Base-by-base conservation (phyloP, 2,329 filamentous ascomycete genomes). In the Didymella keratinophila region DNA sequence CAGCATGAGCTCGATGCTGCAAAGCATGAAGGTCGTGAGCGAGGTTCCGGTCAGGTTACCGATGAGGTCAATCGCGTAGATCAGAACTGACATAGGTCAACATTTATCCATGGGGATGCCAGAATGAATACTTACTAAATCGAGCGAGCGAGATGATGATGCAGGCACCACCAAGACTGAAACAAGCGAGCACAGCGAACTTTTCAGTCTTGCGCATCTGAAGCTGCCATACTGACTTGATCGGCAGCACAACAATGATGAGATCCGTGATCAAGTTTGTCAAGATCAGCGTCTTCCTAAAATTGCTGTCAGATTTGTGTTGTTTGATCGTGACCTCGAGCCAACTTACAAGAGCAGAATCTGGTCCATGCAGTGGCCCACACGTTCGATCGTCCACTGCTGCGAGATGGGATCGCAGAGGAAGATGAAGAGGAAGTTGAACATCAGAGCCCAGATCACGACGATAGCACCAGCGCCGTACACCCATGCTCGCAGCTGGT, bases 141-240 rank as follows among this genome's bases (percentile, higher is more conserved):
- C 66, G 47, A 10, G 66, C 66, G n/a, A 68, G 55, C 36, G 64
- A 63, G n/a, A 68, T 68, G 27, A 67, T 16, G 8, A 60, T 42
- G 16, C 52, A 68, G 9, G 64, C 66, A 49, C 65, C 45, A 36
- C 66, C 66, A 2, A 68, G 39, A 14, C 64, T 61, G 42, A 68
- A 68, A 50, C 66, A 68, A 18, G 66, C 57, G 47, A 68, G 12
- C 0, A 68, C 66, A 14, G 66, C 66, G 4, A 68, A 56, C 30
- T 68, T 68, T 32, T 68, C 66, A 12, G 66, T 67, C 54, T 66
- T 68, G 3, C 66, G 58, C 66, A 68, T 68, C 25, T 68, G 66
- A 16, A 68, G 34, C 25, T 57, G 53, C 66, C 66, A 68, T 2
- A 68, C 64, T 10, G 50, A 51, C 7, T 56, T 57, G 8, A 68